Conservation (phyloP, 352 stramenopile genomes). For the Globisporangium okanoganense region DNA sequence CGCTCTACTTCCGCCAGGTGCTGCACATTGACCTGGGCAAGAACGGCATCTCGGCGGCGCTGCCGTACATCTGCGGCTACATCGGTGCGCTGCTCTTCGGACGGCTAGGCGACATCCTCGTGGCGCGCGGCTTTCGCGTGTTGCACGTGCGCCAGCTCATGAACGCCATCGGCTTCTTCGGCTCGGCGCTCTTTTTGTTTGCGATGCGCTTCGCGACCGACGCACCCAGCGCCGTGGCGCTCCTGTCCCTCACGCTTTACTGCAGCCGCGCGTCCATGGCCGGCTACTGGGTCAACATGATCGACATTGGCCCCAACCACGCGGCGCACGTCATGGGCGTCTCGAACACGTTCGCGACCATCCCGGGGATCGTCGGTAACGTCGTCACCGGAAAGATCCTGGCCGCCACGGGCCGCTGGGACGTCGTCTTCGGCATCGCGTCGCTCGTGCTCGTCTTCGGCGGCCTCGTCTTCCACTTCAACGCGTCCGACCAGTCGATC, state of each 20-base stretch:
- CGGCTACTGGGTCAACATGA: constrained; percentile 90
- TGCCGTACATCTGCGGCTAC: constrained; percentile 82
- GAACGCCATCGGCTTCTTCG: constrained; percentile 74
- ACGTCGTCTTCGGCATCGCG: constrained; percentile 83
- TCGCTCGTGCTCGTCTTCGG: constrained; percentile 67
- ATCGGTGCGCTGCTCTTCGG: constrained; percentile 71
- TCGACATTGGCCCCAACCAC: constrained; percentile 78
- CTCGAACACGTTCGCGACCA: constrained; percentile 83
- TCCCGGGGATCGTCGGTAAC: constrained; percentile 84
- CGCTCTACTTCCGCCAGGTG: constrained; percentile 81
- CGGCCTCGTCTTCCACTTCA: constrained; percentile 69
- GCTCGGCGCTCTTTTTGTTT: constrained; percentile 68
- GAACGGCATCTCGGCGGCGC: constrained; percentile 55
- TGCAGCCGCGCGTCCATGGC: constrained; percentile 67
- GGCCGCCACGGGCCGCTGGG: constrained; percentile 59
- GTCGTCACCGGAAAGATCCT: constrained; percentile 82
- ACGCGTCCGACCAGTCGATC: constrained; percentile 75
- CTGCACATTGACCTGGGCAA: constrained; percentile 75
- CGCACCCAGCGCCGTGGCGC: constrained; percentile 43
- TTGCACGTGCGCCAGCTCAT: constrained; percentile 74
- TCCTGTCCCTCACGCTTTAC: constrained; percentile 79
- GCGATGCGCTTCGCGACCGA: constrained; percentile 60
- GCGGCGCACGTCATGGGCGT: constrained; percentile 85
- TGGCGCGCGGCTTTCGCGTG: constrained; percentile 61
- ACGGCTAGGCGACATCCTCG: constrained; percentile 55